These are phyloP conservation scores for Solanum aculeatissimum DNA, from an alignment of 305 asterid species.

Conservation along the genomic window DNA sequence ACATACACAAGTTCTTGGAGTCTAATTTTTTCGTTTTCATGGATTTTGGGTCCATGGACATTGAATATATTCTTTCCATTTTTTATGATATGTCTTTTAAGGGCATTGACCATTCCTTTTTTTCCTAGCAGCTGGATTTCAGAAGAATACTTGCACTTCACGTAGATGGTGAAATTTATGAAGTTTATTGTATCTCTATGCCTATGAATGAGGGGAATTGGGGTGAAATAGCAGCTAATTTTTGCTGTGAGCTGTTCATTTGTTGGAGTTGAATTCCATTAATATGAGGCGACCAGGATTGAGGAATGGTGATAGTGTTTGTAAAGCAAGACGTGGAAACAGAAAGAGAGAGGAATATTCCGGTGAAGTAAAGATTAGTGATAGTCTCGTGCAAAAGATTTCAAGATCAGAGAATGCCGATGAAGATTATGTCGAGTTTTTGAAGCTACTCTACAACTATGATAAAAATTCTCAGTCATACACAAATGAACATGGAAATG, in stretches of 20 bases:
- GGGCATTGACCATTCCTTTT: neutral
- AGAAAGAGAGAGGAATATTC: neutral
- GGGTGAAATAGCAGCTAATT: neutral
- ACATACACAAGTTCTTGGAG: neutral
- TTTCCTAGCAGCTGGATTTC: neutral
- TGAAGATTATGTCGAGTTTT: neutral
- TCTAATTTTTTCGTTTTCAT: neutral
- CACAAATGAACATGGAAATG: neutral
- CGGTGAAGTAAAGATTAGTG: neutral
- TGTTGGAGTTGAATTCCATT: neutral
- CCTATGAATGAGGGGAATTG: neutral
- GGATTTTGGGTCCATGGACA: neutral
- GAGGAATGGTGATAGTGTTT: neutral
- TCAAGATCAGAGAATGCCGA: neutral
- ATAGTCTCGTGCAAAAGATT: neutral
- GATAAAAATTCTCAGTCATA: neutral
- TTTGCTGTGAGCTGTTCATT: neutral
- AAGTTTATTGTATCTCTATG: neutral
- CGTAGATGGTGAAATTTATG: neutral
- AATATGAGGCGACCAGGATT: neutral
- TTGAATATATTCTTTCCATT: neutral
- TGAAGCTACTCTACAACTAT: neutral
- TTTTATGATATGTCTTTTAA: neutral
- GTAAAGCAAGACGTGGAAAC: neutral
- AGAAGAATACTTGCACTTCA: neutral